Evolutionary conservation across 106 monocot genomes (phyloP).

Genomic region (Iris macrosiphon): DNA sequence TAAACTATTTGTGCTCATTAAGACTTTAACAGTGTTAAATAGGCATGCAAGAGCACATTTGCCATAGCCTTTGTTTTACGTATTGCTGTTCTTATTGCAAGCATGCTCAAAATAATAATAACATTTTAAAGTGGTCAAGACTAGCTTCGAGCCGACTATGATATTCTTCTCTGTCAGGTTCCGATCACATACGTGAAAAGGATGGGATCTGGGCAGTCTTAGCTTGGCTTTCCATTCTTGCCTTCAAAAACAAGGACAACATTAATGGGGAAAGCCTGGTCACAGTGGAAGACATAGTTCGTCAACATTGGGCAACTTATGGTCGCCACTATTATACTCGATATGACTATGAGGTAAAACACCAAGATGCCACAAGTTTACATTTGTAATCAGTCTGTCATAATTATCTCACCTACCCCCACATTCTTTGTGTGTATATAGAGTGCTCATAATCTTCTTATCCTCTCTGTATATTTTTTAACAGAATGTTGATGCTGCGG

Average conservation of each 20-base stretch:
- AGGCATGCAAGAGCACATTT: no score
- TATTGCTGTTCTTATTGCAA: no score
- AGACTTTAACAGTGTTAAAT: no score
- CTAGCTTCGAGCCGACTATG: no score
- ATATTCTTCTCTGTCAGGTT: slow-evolving; percentile 39
- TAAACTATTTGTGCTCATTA: no score
- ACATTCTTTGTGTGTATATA: no score
- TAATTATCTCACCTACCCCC: no score
- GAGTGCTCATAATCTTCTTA: no score
- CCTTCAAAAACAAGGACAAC: slow-evolving; percentile 66
- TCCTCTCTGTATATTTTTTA: slow-evolving; percentile 5
- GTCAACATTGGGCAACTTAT: slow-evolving; percentile 72
- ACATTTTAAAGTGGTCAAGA: no score
- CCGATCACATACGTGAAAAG: slow-evolving; percentile 98
- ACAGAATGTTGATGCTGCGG: slow-evolving; percentile 79
- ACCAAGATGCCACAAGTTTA: not conserved
- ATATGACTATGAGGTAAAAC: slow-evolving; percentile 83
- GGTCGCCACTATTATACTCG: slow-evolving; percentile 89
- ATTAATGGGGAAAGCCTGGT: slow-evolving; percentile 58
- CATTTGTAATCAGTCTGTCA: no score
- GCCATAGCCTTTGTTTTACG: no score
- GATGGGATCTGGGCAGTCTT: slow-evolving; percentile 99
- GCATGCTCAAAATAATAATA: not conserved
- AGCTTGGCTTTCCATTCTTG: slow-evolving; percentile 93
- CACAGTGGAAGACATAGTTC: slow-evolving; percentile 67